Base-by-base conservation (phyloP, 371 early-diverging fungal species). In the Mortierella sp. region DNA sequence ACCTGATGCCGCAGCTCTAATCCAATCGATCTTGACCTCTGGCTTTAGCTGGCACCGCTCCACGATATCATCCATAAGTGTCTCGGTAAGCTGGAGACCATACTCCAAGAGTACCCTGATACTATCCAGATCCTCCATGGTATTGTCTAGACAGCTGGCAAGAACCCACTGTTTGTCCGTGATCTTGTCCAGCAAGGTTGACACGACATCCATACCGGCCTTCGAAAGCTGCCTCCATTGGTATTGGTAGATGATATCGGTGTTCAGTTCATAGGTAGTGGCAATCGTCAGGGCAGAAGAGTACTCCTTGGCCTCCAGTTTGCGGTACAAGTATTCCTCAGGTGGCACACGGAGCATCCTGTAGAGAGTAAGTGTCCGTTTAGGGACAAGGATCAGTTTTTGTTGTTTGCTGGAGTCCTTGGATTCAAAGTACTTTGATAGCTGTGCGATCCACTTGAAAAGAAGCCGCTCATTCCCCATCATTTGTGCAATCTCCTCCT, bases 151-250 rank as follows among this genome's bases (percentile, higher is more conserved):
- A 58, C 90, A 91, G 45, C 68, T 79, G 17, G 65, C 50, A 34
- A 89, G 63, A 0, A 91, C 89, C 91, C 91, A 94, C 34, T 83
- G 80, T 43, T 84, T 80, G 68, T 94, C 88, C 8, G 82, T 61
- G 39, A 92, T 78, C 34, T 78, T 81, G 12, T 78, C 71, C 17
- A 94, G 72, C 10, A 86, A 53, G 9, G 86, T 80, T 5, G 83
- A 56, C 64, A 88, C 82, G 22, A 79, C 67, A 0, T 62, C 46
- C 21, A 85, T 80, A 6, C 66, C 78, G 45, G 82, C 66, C 22
- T 80, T 70, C 1, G 57, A 54, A 25, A 81, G 57, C 12, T 67
- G 65, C 40, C 66, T 67, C 90, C 90, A 92, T 64, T 85, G 88
- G 5, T 87, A 78, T 71, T 92, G 88, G 59, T 87, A 88, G 13